Conservation (phyloP, 208 protist genomes). For the Leishmania arabica region DNA sequence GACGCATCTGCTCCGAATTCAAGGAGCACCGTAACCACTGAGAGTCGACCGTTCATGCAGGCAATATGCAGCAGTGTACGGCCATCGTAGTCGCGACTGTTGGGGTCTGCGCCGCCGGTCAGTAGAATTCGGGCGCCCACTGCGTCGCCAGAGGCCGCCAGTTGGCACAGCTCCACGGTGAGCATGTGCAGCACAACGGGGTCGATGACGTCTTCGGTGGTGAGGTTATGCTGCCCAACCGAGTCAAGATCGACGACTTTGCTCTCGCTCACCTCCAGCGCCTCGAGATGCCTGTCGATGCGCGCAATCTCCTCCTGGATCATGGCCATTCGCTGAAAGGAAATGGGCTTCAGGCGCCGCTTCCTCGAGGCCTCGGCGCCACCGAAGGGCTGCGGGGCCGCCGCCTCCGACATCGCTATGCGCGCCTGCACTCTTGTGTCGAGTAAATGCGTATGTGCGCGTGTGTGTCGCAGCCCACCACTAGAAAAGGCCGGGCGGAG, state of each 20-base stretch:
- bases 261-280: slow-evolving; percentile 35
- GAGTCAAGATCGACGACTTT: slow-evolving; percentile 13
- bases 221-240: slow-evolving; percentile 18
- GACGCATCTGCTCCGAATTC: slow-evolving; percentile 66
- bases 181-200: slow-evolving; percentile 72
- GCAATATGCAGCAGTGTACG: slow-evolving; percentile 86
- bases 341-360: slow-evolving; percentile 48
- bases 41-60: slow-evolving; percentile 49
- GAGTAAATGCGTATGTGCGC: not conserved
- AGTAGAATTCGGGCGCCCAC: slow-evolving; percentile 75
- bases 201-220: slow-evolving; percentile 45
- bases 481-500: not conserved
- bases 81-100: slow-evolving; percentile 82
- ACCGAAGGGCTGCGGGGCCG: slow-evolving; percentile 12
- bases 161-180: slow-evolving; percentile 78
- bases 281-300: slow-evolving; percentile 65
- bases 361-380: slow-evolving; percentile 20
- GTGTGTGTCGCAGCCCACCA: not conserved
- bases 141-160: slow-evolving; percentile 63
- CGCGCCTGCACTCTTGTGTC: not conserved
- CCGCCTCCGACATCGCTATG: slow-evolving; percentile 8
- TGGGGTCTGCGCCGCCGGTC: slow-evolving; percentile 70
- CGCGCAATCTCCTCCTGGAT: slow-evolving; percentile 76
- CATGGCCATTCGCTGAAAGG: slow-evolving; percentile 72
- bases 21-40: slow-evolving; percentile 65